Evolutionary conservation across 139 green algal genomes (phyloP), one percentile per base, ranked within the genome.

Genomic region (Nannochloris sp.): DNA sequence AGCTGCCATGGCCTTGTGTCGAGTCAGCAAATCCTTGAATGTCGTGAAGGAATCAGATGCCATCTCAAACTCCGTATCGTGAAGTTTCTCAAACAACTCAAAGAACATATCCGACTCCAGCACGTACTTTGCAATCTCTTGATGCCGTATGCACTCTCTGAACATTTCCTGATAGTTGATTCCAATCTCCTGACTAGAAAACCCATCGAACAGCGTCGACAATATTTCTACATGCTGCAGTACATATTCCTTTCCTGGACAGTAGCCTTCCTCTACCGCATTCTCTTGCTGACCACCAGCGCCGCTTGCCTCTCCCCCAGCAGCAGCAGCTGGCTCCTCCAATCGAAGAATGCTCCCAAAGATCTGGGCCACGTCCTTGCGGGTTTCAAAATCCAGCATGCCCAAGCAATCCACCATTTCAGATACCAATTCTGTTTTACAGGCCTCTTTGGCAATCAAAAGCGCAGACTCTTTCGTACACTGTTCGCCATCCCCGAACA

Each of bases 51-150:
- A 90, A 66, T 97, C 91, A 10, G 81, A 91, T 2, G 91, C 85
- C 4, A 97, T 80, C 60, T 97, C 91, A 75, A 97, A 97, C 65
- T 91, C 92, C 3, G 71, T 55, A 16, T 88, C 74, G 67, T 96
- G 80, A 53, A 97, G 81, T 43, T 90, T 87, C 25, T 23, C 56
- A 94, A 96, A 56, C 89, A 89, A 9, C 72, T 49, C 48, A 74
- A 51, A 92, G 85, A 63, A 62, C 11, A 60, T 28, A 30, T 61
- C 60, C 40, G 49, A 17, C 25, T 61, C 59, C 20, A 72, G 30
- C 8, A 59, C 45, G 10, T 33, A 67, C 62, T 56, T 60, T 5
- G 84, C 83, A 4, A 92, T 51, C 10, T 62, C 44, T 56, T 92
- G 79, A 56, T 91, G 77, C 10, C 85, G 74, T 29, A 91, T 82